These are phyloP conservation scores for Acer campestre DNA, from an alignment of 345 rosid species.

Conservation along the genomic window DNA sequence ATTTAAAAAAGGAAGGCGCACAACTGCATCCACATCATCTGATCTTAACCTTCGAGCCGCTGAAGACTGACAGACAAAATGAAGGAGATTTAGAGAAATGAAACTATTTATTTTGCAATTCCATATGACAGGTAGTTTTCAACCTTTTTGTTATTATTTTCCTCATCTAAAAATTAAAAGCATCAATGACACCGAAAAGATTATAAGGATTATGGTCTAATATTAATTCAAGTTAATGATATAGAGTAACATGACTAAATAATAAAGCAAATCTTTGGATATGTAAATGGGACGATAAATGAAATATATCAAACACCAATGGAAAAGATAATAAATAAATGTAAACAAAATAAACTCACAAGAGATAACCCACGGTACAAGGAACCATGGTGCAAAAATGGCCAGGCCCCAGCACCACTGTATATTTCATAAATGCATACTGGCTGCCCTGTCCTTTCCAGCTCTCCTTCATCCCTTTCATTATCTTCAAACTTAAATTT, in stretches of 20 bases:
- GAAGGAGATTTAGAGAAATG: slow-evolving; percentile 17
- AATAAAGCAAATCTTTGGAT: neutral
- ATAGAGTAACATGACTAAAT: neutral
- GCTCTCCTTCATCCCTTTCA: slow-evolving; percentile 99
- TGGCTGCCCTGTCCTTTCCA: slow-evolving; percentile 95
- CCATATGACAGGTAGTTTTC: neutral
- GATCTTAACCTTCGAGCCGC: slow-evolving; percentile 80
- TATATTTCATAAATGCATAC: slow-evolving; percentile 95
- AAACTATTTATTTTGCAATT: neutral
- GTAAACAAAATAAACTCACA: slow-evolving; percentile 55
- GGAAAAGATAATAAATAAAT: slow-evolving; percentile 12
- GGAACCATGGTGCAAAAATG: slow-evolving; percentile 95
- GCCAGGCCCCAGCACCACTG: slow-evolving; percentile 90
- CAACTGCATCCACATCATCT: slow-evolving; percentile 91
- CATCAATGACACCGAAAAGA: neutral
- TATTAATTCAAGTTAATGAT: neutral
- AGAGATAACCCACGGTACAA: slow-evolving; percentile 92
- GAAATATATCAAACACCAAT: slow-evolving; percentile 2
- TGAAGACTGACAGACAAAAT: slow-evolving; percentile 55
- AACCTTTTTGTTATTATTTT: neutral
- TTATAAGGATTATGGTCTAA: neutral
- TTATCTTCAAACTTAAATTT: slow-evolving; percentile 85
- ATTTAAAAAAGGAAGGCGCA: slow-evolving; percentile 75
- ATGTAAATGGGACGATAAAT: neutral
- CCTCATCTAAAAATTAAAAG: neutral